Evolutionary conservation across 805 yeast genomes (phyloP), one percentile per base, ranked within the genome.

Genomic region (Ogataea thermomethanolica): DNA sequence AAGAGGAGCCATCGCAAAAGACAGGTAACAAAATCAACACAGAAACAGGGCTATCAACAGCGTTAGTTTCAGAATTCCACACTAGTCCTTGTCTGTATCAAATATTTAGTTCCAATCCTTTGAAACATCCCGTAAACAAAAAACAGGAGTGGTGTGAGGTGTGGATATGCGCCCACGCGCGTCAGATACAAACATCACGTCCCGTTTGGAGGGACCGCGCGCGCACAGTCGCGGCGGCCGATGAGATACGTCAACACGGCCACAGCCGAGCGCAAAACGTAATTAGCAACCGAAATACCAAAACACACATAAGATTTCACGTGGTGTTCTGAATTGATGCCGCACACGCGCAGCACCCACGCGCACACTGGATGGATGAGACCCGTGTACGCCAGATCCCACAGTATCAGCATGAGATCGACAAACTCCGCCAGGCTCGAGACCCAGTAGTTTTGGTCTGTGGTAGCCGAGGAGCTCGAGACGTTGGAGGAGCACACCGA

Each of bases 131-230:
- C 11, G 25, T 23, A 35, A 38, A 25, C 25, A 29, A 28, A 23
- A 36, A 42, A 33, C 29, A 43, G 50, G 50, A 41, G 50, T 43
- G 50, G 50, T 37, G 40, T 46, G 38, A 43, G 53, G 53, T 32
- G 45, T 45, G 47, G 41, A 39, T 37, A 9, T 15, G 24, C 25
- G 15, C 11, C 26, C 17, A 38, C 42, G 42, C 42, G 42, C 28
- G 17, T 5, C 15, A 24, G 28, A 38, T 28, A 38, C 32, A 38
- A 38, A 32, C 27, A 26, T 20, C 30, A 37, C 17, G 20, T 29
- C 20, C 26, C 8, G 2, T 11, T 24, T 10, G 10, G 8, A 17
- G 35, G 10, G 10, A 25, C 5, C 11, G 23, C 30, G 12, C 34
- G 33, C 39, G 39, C 23, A 27, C n/a, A 21, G 25, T 12, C 33